These are phyloP conservation scores for Apocynum venetum DNA, from an alignment of 257 asterid genomes.

Conservation along the genomic window DNA sequence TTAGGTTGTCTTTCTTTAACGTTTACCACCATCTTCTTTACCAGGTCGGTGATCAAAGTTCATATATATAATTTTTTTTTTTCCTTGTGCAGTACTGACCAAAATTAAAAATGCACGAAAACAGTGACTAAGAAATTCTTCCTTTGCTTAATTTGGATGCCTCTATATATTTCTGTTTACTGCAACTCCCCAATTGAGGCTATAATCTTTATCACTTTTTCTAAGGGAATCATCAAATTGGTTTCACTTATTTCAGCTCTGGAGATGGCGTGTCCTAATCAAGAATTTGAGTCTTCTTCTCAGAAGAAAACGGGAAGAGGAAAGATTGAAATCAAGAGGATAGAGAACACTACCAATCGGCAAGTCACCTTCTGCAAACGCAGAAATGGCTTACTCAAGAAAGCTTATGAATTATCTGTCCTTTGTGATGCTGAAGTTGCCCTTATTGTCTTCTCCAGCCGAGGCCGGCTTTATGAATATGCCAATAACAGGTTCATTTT, in stretches of 20 bases:
- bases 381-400: slow-evolving; percentile 75
- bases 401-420: slow-evolving; percentile 85
- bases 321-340: slow-evolving; percentile 82
- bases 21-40: slow-evolving; percentile 21
- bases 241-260: slow-evolving; percentile 55
- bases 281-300: slow-evolving; percentile 49
- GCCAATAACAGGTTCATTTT: slow-evolving; percentile 66
- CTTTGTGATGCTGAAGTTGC: slow-evolving; percentile 93
- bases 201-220: slow-evolving; percentile 25
- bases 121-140: slow-evolving; percentile 15
- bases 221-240: slow-evolving; percentile 19
- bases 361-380: slow-evolving; percentile 92
- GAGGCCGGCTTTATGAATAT: slow-evolving; percentile 84
- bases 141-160: slow-evolving; percentile 44
- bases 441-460: slow-evolving; percentile 77
- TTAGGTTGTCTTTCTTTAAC: slow-evolving; percentile 24
- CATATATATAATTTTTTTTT: neutral
- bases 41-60: slow-evolving; percentile 31
- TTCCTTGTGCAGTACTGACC: slow-evolving; percentile 5
- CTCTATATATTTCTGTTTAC: slow-evolving; percentile 8
- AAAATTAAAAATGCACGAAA: slow-evolving; percentile 19
- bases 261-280: slow-evolving; percentile 55
- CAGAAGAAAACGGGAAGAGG: slow-evolving; percentile 69
- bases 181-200: slow-evolving; percentile 22
- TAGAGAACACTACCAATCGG: slow-evolving; percentile 79